Conservation (phyloP, 1,284 basidiomycete genomes). For the Stereum hirsutum region DNA sequence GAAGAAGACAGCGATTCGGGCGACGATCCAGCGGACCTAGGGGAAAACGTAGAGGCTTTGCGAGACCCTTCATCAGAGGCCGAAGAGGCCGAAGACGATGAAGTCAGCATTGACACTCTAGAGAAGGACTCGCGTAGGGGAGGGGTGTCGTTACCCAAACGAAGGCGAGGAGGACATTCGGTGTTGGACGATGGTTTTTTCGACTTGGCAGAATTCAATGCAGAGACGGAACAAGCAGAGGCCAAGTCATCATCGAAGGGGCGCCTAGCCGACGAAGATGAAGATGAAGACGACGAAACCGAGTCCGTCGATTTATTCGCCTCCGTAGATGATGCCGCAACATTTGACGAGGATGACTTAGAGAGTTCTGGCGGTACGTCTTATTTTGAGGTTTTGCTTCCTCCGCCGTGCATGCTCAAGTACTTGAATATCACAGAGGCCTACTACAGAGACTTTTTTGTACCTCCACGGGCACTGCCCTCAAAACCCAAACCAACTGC, state of each 20-base stretch:
- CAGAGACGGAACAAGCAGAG: slow-evolving; percentile 78
- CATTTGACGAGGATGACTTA: slow-evolving; percentile 27
- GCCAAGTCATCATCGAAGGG: slow-evolving; percentile 56
- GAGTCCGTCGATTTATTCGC: slow-evolving; percentile 67
- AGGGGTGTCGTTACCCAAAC: not conserved
- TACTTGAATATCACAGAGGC: slow-evolving; percentile 30
- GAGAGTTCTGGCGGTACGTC: slow-evolving; percentile 13
- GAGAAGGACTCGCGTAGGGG: not conserved
- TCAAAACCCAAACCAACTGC: slow-evolving; percentile 15
- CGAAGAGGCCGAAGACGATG: slow-evolving; percentile 13
- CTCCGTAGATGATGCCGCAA: slow-evolving; percentile 37
- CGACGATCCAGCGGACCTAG: slow-evolving; percentile 23
- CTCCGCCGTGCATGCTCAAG: slow-evolving; percentile 2
- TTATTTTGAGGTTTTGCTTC: not conserved
- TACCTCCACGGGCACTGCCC: slow-evolving; percentile 31
- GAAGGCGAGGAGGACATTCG: slow-evolving; percentile 27
- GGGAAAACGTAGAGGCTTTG: slow-evolving; percentile 18
- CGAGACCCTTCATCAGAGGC: slow-evolving; percentile 2
- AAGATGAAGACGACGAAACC: slow-evolving; percentile 44
- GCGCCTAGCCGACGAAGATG: slow-evolving; percentile 44
- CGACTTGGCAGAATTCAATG: slow-evolving; percentile 83
- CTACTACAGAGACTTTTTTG: slow-evolving; percentile 71
- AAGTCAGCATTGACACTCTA: too few species aligned
- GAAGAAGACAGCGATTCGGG: slow-evolving; percentile 24
- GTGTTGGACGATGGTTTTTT: slow-evolving; percentile 94